phyloP scores from a whole-genome alignment of 495 filamentous ascomycete species.

The Ascodesmis nigricans region DNA sequence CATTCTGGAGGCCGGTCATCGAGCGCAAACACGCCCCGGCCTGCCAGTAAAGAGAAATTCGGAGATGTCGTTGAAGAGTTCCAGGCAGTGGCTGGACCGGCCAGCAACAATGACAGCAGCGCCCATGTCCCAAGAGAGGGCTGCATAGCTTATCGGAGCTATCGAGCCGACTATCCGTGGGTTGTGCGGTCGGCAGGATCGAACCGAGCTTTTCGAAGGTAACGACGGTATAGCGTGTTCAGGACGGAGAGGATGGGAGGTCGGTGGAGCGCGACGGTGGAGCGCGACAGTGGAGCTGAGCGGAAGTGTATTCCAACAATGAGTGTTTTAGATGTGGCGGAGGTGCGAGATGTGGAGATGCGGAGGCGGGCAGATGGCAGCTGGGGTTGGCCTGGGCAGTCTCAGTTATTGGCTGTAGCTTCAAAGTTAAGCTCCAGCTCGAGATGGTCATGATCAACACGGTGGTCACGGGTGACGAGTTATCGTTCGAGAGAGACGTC shows the following conservation, averaged over 20 bases:
- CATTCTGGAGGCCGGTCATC: slow-evolving; percentile 35
- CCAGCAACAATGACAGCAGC: slow-evolving; percentile 10
- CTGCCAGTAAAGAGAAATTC: slow-evolving; percentile 11
- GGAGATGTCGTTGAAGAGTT: slow-evolving; percentile 12
- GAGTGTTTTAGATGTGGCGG: slow-evolving; percentile 3
- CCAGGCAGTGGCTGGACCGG: slow-evolving; percentile 2
- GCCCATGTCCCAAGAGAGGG: slow-evolving; percentile 18
- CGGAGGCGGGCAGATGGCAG: too few relatives aligned
- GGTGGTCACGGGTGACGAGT: too few relatives aligned
- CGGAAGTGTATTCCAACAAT: too few relatives aligned
- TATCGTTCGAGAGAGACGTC: too few relatives aligned
- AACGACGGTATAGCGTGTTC: not conserved
- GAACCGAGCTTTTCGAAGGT: not conserved
- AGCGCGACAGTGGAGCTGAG: too few relatives aligned
- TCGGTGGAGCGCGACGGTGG: not conserved
- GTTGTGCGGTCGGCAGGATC: not conserved
- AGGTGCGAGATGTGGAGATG: slow-evolving; percentile 3
- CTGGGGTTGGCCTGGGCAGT: too few relatives aligned
- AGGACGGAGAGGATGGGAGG: not conserved
- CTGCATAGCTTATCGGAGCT: slow-evolving; percentile 2
- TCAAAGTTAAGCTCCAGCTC: too few relatives aligned
- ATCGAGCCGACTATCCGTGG: not conserved
- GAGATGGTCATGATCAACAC: too few relatives aligned
- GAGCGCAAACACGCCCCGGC: slow-evolving; percentile 14
- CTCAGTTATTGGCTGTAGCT: too few relatives aligned